Evolutionary conservation across 129 eudicot species (phyloP), one percentile per base, ranked within the genome.

Genomic region (Pulicaria dysenterica): DNA sequence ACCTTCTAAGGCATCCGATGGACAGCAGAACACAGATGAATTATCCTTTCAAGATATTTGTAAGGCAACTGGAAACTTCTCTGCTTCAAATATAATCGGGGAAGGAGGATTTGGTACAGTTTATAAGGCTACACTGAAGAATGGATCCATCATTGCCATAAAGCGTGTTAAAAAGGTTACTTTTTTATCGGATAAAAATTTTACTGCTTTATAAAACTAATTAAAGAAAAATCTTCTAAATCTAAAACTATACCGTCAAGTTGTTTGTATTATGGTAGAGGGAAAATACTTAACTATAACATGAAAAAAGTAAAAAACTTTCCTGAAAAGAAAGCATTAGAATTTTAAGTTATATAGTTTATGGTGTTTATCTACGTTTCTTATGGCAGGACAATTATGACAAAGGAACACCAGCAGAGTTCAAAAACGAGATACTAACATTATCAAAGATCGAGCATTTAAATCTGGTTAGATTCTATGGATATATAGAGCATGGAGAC

Each of bases 51-150:
- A 82, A 67, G 95, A 88, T 61, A 86, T 91, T 69, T 56, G 56
- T 14, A 82, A 76, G 71, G 92, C 90, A 41, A 91, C 97, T 2
- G 89, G 80, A 45, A 82, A 84, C 68, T 91, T 91, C 83, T 82
- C 95, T 62, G 64, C 73, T 10, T 78, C 80, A 55, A 84, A 80
- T 72, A 81, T 74, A 65, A 86, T 91, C 47, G 97, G 97, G 16
- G 87, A 88, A 64, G 97, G 97, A 60, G 95, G 88, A 37, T 88
- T 88, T 79, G 97, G 95, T 55, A 78, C 80, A 6, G 97, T 91
- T 34, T 91, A 84, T 76, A 86, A 83, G 68, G 97, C 81, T 42
- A 85, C 67, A 60, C 82, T 91, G 62, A 82, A 77, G 67, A 82
- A 91, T 74, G 95, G 97, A 44, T 45, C 90, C 24, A 19, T 78